These are phyloP conservation scores for Leptographium radiaticola DNA, from an alignment of 2,329 filamentous ascomycete genomes.

Conservation along the genomic window DNA sequence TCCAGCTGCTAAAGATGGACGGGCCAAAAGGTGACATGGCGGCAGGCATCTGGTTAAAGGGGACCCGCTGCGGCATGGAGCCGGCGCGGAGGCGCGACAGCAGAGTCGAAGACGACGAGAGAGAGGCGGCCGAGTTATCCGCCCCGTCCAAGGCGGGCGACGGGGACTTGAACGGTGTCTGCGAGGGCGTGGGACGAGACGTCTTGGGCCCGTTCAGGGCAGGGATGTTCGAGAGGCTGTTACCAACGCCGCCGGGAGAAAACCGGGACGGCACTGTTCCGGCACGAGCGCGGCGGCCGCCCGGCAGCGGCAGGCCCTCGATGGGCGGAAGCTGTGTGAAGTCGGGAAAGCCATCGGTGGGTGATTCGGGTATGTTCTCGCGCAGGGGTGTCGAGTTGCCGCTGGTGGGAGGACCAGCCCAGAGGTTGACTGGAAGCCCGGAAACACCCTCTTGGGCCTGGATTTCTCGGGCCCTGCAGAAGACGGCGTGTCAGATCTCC, in stretches of 20 bases:
- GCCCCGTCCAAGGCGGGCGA: slow-evolving; percentile 39
- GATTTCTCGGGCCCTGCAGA: slow-evolving; percentile 76
- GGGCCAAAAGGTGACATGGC: slow-evolving; percentile 65
- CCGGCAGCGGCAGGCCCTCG: slow-evolving; percentile 47
- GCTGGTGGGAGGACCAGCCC: slow-evolving; percentile 93
- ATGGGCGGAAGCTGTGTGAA: slow-evolving; percentile 61
- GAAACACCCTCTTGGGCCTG: slow-evolving; percentile 86
- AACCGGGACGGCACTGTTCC: slow-evolving; percentile 95
- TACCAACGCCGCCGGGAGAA: slow-evolving; percentile 58
- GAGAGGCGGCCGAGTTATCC: slow-evolving; percentile 15
- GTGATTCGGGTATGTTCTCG: slow-evolving; percentile 95
- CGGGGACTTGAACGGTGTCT: slow-evolving; percentile 69
- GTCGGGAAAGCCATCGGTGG: slow-evolving; percentile 89
- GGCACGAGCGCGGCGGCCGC: slow-evolving; percentile 70
- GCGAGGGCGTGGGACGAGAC: slow-evolving; percentile 72
- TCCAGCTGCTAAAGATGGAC: slow-evolving; percentile 84
- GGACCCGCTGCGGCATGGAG: slow-evolving; percentile 82
- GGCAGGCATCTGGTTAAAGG: slow-evolving; percentile 40
- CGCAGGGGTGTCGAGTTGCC: slow-evolving; percentile 92
- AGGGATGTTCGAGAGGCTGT: slow-evolving; percentile 43
- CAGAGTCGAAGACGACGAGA: slow-evolving; percentile 51
- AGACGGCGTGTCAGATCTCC: not conserved
- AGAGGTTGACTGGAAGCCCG: slow-evolving; percentile 56
- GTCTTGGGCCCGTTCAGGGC: slow-evolving; percentile 50
- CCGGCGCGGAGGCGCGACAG: slow-evolving; percentile 80